Evolutionary conservation across 2,329 filamentous ascomycete species (phyloP).

Genomic region (Albophoma yamanashiensis): DNA sequence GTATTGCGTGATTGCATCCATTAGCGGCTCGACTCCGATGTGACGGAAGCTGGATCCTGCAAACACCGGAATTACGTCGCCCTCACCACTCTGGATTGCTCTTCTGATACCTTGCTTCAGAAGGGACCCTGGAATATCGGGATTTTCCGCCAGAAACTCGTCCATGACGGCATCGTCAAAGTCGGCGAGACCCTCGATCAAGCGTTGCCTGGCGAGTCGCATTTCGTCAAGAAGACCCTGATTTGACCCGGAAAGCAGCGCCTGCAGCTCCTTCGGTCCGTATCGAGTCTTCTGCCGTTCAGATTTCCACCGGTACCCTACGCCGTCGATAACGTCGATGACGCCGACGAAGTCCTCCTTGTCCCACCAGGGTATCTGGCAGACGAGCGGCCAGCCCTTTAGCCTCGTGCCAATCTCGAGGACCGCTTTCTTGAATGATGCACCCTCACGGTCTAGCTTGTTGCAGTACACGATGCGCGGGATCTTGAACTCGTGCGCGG

Average conservation of each 20-base stretch:
- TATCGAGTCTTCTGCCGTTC: conserved; percentile 27
- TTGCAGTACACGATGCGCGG: conserved; percentile 72
- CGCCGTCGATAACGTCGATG: conserved; percentile 68
- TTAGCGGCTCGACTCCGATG: conserved; percentile 82
- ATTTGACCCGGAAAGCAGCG: conserved; percentile 30
- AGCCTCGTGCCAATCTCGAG: conserved; percentile 75
- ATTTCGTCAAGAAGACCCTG: conserved; percentile 56
- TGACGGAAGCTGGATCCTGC: conserved; percentile 89
- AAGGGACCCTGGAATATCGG: conserved; percentile 57
- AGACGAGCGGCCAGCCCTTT: conserved; percentile 77
- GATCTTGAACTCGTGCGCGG: conserved; percentile 76
- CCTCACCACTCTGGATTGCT: conserved; percentile 56
- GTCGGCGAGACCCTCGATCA: conserved; percentile 79
- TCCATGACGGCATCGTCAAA: conserved; percentile 82
- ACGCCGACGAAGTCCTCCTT: conserved; percentile 72
- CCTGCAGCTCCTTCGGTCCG: conserved; percentile 15
- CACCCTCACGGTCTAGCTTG: conserved; percentile 69
- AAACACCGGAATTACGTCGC: conserved; percentile 74
- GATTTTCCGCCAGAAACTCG: conserved; percentile 66
- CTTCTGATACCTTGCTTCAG: conserved; percentile 67
- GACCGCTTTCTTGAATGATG: conserved; percentile 73
- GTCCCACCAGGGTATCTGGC: conserved; percentile 92
- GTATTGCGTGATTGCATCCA: conserved; percentile 82
- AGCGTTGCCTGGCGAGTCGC: conserved; percentile 60
- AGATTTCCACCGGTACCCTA: conserved; percentile 61